These are phyloP conservation scores for Metschnikowia continentalis DNA, from an alignment of 805 yeast species.

Conservation along the genomic window DNA sequence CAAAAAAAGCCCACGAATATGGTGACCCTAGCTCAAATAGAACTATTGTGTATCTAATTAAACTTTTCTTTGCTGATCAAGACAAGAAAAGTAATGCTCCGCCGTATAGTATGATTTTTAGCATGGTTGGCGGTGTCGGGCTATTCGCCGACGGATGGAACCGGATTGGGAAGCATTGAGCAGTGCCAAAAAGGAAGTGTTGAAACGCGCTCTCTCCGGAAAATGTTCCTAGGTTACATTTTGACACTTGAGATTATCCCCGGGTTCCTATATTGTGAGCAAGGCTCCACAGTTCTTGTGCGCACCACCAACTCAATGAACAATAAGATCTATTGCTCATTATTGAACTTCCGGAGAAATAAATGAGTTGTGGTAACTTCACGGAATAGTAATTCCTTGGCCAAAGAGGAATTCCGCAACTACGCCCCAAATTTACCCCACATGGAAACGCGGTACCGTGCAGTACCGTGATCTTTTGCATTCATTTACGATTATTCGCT, in stretches of 20 bases:
- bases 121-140: background rate
- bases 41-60: no score
- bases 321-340: background rate
- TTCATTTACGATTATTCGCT: background rate
- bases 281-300: background rate
- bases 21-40: no score
- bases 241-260: background rate
- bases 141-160: background rate
- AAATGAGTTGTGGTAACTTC: no score
- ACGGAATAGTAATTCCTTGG: no score
- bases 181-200: background rate
- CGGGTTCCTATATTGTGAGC: background rate
- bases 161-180: background rate
- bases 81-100: no score
- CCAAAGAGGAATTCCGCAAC: no score
- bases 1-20: no score
- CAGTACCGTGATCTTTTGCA: background rate
- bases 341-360: background rate
- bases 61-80: no score
- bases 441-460: background rate
- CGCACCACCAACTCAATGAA: background rate
- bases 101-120: no score
- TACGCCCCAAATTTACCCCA: constrained; percentile 1
- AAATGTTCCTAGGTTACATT: background rate
- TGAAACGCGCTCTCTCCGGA: background rate